Evolutionary conservation across 2,329 filamentous ascomycete species (phyloP).

Genomic region (Teratosphaeria gauchensis): DNA sequence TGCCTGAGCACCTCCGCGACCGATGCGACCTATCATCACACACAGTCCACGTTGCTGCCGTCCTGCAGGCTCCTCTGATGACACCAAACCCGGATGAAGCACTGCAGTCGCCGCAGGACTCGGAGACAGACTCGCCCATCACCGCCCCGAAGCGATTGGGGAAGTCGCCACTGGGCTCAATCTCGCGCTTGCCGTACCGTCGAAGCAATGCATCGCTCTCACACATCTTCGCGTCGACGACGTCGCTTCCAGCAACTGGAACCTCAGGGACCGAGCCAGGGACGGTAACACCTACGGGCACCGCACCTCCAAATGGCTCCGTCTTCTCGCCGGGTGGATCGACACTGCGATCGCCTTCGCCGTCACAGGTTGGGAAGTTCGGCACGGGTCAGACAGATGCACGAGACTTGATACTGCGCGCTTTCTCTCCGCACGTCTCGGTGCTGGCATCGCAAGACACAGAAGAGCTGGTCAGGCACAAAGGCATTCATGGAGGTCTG

Average conservation of each 20-base stretch:
- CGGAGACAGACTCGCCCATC: conserved; percentile 56
- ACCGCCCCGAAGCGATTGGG: conserved; percentile 50
- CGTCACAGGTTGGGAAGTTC: conserved; percentile 30
- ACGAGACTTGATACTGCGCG: conserved; percentile 61
- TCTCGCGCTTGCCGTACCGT: conserved; percentile 46
- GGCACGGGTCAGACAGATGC: conserved; percentile 38
- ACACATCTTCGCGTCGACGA: conserved; percentile 43
- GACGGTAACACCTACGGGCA: conserved; percentile 30
- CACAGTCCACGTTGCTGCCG: conserved; percentile 4
- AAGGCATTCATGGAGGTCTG: conserved; percentile 74
- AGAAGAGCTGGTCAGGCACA: conserved; percentile 66
- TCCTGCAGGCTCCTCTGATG: conserved; percentile 38
- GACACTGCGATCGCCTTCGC: conserved; percentile 28
- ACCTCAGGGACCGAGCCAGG: conserved; percentile 24
- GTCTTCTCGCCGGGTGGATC: conserved; percentile 35
- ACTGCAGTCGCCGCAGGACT: conserved; percentile 58
- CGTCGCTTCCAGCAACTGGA: conserved; percentile 31
- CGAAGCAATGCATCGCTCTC: conserved; percentile 44
- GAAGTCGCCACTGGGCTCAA: conserved; percentile 49
- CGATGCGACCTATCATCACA: background rate
- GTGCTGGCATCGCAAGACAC: conserved; percentile 82
- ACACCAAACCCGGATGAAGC: conserved; percentile 56
- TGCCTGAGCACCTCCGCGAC: no score
- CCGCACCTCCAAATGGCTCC: conserved; percentile 27
- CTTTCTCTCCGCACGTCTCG: conserved; percentile 82